phyloP scores from a whole-genome alignment of 768 basidiomycete species.

The Russula lepida region DNA sequence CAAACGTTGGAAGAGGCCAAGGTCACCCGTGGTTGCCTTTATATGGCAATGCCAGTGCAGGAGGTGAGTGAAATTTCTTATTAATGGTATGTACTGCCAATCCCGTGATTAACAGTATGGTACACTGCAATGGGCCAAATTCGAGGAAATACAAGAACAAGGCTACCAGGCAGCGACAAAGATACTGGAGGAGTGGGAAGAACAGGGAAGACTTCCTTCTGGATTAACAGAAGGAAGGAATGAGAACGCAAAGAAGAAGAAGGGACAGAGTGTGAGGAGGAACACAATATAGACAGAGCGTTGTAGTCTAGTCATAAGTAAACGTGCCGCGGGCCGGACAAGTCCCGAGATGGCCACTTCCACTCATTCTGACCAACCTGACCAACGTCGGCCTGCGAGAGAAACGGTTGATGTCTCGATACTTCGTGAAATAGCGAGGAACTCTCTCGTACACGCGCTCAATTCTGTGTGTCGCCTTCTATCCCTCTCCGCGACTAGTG shows the following conservation, averaged over 20 bases:
- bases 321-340: slow-evolving; percentile 2
- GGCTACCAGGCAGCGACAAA: slow-evolving; percentile 70
- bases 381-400: slow-evolving; percentile 31
- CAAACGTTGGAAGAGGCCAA: slow-evolving; percentile 96
- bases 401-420: slow-evolving; percentile 47
- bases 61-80: slow-evolving; percentile 42
- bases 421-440: slow-evolving; percentile 71
- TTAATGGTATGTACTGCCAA: background rate
- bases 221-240: slow-evolving; percentile 54
- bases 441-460: slow-evolving; percentile 73
- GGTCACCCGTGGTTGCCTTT: slow-evolving; percentile 76
- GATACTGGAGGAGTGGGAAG: slow-evolving; percentile 68
- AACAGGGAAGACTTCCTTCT: slow-evolving; percentile 78
- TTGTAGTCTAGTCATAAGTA: background rate
- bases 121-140: slow-evolving; percentile 83
- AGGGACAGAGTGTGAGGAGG: slow-evolving; percentile 68
- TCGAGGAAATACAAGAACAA: slow-evolving; percentile 77
- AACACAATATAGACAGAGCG: slow-evolving; percentile 46
- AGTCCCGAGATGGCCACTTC: slow-evolving; percentile 19
- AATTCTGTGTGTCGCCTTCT: slow-evolving; percentile 50
- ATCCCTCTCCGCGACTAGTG: background rate
- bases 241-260: slow-evolving; percentile 39
- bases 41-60: slow-evolving; percentile 93
- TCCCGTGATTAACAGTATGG: slow-evolving; percentile 51
- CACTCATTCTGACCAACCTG: slow-evolving; percentile 26